A percentile compares a stretch with the other conserved stretches of the same genome.
These are phyloP conservation scores for Dendrocalamus sinicus DNA, from an alignment of 176 grass and related monocot species.

Conservation along the genomic window DNA sequence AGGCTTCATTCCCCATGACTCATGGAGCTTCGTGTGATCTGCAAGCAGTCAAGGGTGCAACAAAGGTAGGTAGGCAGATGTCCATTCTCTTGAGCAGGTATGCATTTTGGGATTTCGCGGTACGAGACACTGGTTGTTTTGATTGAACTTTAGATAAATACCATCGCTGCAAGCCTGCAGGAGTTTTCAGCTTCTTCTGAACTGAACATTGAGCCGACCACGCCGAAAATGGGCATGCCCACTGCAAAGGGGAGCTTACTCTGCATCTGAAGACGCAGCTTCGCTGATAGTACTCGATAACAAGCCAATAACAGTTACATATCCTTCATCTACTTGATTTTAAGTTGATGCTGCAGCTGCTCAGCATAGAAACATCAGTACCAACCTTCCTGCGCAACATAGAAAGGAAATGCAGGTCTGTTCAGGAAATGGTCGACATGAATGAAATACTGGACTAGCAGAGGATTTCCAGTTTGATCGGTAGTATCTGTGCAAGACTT, in stretches of 20 bases:
- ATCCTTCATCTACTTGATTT: background rate
- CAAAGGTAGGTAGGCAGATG: background rate
- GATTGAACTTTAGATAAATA: background rate
- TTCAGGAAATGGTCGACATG: background rate
- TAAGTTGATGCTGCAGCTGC: background rate
- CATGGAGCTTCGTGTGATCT: constrained; percentile 39
- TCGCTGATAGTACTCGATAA: background rate
- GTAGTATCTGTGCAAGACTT: background rate
- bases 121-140: background rate
- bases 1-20: constrained; percentile 75
- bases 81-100: background rate
- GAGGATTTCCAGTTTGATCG: background rate
- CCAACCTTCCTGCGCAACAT: background rate
- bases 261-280: background rate
- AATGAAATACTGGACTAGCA: background rate
- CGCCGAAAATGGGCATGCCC: background rate
- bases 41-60: background rate
- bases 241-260: background rate
- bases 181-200: background rate
- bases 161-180: background rate
- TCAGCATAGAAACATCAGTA: background rate
- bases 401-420: background rate
- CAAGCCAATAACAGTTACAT: background rate
- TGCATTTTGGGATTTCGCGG: background rate
- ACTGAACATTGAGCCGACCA: background rate